Evolutionary conservation across 179 eudicot species (phyloP).

Genomic region (Beta lomatogona): DNA sequence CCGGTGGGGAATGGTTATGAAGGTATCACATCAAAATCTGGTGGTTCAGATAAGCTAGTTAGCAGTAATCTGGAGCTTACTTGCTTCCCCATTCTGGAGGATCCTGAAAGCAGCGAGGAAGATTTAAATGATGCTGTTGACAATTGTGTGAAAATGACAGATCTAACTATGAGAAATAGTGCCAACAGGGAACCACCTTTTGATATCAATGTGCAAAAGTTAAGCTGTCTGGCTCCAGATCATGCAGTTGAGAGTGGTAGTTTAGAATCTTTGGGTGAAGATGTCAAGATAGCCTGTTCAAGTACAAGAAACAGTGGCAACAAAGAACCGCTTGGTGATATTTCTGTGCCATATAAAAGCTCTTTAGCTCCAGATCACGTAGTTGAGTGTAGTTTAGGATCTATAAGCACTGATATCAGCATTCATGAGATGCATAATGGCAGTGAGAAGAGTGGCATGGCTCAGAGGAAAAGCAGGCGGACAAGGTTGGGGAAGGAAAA

Average conservation of each 20-base stretch:
- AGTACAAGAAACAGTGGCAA: conserved; percentile 18
- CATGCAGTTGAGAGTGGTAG: conserved; percentile 44
- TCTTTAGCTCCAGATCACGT: conserved; percentile 37
- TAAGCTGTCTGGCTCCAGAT: conserved; percentile 32
- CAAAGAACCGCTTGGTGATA: conserved; percentile 58
- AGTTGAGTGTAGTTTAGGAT: conserved; percentile 45
- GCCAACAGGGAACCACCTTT: conserved; percentile 49
- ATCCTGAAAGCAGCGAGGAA: conserved; percentile 69
- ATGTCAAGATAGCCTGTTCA: neutral
- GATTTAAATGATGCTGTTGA: conserved; percentile 40
- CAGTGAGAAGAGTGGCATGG: conserved; percentile 39
- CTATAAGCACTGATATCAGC: conserved; percentile 38
- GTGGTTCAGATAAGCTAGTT: conserved; percentile 59
- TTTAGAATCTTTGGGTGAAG: conserved; percentile 40
- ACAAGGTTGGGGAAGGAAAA: conserved; percentile 51
- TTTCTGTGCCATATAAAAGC: conserved; percentile 31
- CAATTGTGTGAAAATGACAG: neutral
- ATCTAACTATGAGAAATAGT: conserved; percentile 2
- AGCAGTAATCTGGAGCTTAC: conserved; percentile 73
- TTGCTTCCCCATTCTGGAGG: conserved; percentile 92
- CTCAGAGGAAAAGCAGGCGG: conserved; percentile 34
- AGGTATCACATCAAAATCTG: conserved; percentile 47
- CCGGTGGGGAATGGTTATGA: conserved; percentile 62
- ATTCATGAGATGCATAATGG: conserved; percentile 39
- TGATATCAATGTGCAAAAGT: conserved; percentile 40